Base-by-base conservation (phyloP, 2,329 filamentous ascomycete species). In the Phaeoacremonium minimum region DNA sequence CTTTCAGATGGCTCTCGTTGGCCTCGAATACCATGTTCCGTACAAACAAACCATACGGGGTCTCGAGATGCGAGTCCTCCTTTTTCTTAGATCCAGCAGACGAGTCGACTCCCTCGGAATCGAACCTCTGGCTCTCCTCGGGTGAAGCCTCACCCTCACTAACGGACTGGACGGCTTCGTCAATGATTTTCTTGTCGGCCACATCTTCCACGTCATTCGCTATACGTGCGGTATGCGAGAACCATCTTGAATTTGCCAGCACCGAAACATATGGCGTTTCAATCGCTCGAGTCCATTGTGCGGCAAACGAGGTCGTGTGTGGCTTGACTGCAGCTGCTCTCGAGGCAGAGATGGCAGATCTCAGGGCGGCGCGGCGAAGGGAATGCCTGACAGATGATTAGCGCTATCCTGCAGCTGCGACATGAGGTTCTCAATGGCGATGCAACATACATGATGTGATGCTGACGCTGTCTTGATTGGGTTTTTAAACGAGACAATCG, bases 11-110 rank as follows among this genome's bases (percentile, higher is more conserved):
- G 30, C 55, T 48, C 43, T 61, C 57, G 40, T 43, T 58, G 14
- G 55, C 51, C 32, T 59, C 56, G 32, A 61, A 63, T 18, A 59
- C 51, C 18, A 63, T 38, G 52, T 63, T 63, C 35, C 55, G 50
- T 22, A 62, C 33, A 33, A 58, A 63, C 22, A 56, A 28, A 8
- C 48, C 47, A 33, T 46, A 32, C 6, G 46, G 45, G 7, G 48
- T 46, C 38, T 51, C 45, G 3, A 31, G 30, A 9, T 28, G 12
- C 7, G 13, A 14, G 9, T 16, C 4, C 6, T 15, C 31, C 8
- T 28, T 13, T 4, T 9, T 13, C 18, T 28, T 22, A 22, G 20
- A 16, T 40, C 18, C 28, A 26, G 9, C n/a, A 16, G 7, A 22
- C 4, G 15, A 20, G 28, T 41, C 28, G 38, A 35, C 15, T 18